Base-by-base conservation (phyloP, 2,329 filamentous ascomycete species). In the Coniochaeta sp. region DNA sequence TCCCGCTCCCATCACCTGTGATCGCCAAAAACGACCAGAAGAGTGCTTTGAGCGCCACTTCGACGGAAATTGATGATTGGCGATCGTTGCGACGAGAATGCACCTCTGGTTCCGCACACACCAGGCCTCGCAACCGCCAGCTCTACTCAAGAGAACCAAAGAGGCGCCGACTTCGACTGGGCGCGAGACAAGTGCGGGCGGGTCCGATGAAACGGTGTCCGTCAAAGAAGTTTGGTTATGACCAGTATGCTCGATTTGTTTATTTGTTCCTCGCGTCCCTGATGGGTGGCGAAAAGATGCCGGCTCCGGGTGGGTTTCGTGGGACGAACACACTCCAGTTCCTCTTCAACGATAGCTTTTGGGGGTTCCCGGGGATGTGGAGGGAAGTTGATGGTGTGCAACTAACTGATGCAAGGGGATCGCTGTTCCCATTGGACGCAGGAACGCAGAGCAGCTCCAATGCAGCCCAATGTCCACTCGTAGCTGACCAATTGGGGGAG, bases 391-490 rank as follows among this genome's bases (percentile, higher is more conserved):
- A 26, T 52, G 47, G 47, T 52, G 47, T 24, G 44, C 44, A 50
- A 24, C 47, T 52, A 52, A n/a, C 24, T 52, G 26, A 52, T 31
- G 47, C 47, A 52, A 40, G 26, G 47, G 47, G 47, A 52, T n/a
- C 11, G 26, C 24, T 28, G 24, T 28, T 52, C 14, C 47, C 33
- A 57, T 57, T 57, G 54, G 54, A 57, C 28, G 58, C 47, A 34
- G n/a, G 58, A 55, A 38, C 47, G 58, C 58, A 59, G 33, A 59
- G 44, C 28, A 26, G n/a, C 26, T 19, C 26, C n/a, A 17, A 31
- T 33, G 26, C 47, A 55, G 26, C 50, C n/a, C 50, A n/a, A 34
- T 55, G 54, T 36, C 54, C 54, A 57, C 54, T 24, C 31, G 17
- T 31, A n/a, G 3, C 31, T 38, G 19, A n/a, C 31, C 54, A 36